A percentile compares a stretch with the other conserved stretches of the same genome.
These are phyloP conservation scores for Pichia pseudocactophila DNA, from an alignment of 805 yeast species.

Conservation along the genomic window DNA sequence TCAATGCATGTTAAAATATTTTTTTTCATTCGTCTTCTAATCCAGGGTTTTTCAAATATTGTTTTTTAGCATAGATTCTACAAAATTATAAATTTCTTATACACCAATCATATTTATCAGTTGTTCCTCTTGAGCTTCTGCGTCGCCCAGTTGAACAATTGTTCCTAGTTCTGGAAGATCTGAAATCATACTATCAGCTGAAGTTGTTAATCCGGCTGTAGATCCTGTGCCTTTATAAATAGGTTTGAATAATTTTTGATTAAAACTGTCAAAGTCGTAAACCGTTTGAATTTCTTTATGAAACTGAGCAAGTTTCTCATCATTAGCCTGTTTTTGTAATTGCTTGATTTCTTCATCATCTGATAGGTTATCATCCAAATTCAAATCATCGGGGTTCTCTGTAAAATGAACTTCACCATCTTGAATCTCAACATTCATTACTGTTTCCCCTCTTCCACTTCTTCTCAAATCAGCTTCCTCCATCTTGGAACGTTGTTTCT, in stretches of 20 bases:
- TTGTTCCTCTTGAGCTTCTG: conserved; percentile 24
- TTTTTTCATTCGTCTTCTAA: background rate
- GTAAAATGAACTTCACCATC: conserved; percentile 72
- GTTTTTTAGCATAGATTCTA: too few relatives aligned
- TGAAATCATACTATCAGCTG: background rate
- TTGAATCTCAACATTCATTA: conserved; percentile 66
- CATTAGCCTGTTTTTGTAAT: conserved; percentile 27
- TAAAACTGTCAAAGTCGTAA: conserved; percentile 58
- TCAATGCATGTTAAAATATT: background rate
- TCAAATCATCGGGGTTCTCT: conserved; percentile 28
- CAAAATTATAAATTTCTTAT: too few relatives aligned
- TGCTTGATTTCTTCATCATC: conserved; percentile 32
- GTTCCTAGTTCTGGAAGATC: conserved; percentile 12
- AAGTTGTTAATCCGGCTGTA: background rate
- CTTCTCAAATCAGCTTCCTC: conserved; percentile 51
- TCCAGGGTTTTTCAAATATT: conserved; percentile 10
- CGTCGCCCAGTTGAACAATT: conserved; percentile 26
- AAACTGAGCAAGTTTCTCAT: conserved; percentile 24
- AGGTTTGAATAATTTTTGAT: conserved; percentile 43
- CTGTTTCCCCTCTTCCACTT: conserved; percentile 65
- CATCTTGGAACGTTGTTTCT: conserved; percentile 56
- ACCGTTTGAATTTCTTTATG: conserved; percentile 27
- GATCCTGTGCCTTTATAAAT: conserved; percentile 17
- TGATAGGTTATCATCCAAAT: conserved; percentile 20
- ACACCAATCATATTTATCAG: conserved; percentile 24